These are phyloP conservation scores for Mycosarcoma maydis DNA, from an alignment of 1,284 basidiomycete species.

Conservation along the genomic window DNA sequence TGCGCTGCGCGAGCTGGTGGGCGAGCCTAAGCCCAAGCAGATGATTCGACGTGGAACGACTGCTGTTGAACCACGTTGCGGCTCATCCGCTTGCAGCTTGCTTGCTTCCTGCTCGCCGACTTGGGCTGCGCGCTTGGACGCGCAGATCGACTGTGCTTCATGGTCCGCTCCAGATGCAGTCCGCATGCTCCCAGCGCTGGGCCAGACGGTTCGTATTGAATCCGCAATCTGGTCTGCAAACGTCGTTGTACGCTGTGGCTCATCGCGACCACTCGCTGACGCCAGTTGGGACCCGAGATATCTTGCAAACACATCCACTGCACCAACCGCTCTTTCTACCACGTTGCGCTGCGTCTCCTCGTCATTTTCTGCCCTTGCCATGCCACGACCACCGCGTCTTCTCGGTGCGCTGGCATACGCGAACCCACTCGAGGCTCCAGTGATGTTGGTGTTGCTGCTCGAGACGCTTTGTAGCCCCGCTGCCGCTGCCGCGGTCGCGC, in stretches of 20 bases:
- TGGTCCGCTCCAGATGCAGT: too few relatives aligned
- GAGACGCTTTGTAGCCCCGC: neutral
- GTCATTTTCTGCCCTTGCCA: neutral
- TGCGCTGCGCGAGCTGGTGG: constrained; percentile 6
- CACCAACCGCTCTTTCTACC: neutral
- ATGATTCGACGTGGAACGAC: constrained; percentile 14
- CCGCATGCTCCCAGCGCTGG: too few relatives aligned
- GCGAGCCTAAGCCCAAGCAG: constrained; percentile 29
- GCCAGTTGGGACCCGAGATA: constrained; percentile 6
- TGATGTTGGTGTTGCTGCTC: constrained; percentile 9
- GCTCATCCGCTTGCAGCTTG: neutral
- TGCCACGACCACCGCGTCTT: too few relatives aligned
- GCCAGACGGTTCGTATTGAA: too few relatives aligned
- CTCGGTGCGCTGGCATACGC: neutral
- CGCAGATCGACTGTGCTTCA: too few relatives aligned
- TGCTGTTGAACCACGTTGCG: neutral
- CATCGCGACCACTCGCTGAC: neutral
- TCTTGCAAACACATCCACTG: constrained; percentile 8
- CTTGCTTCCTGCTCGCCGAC: too few relatives aligned
- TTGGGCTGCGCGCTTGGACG: too few relatives aligned
- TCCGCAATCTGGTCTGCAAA: constrained; percentile 4
- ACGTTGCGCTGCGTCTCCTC: neutral
- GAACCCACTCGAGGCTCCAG: constrained; percentile 2
- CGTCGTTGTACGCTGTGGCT: neutral
- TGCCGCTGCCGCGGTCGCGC: neutral